These are phyloP conservation scores for Lolium perenne DNA, from an alignment of 176 grass and related monocot genomes.

Conservation along the genomic window DNA sequence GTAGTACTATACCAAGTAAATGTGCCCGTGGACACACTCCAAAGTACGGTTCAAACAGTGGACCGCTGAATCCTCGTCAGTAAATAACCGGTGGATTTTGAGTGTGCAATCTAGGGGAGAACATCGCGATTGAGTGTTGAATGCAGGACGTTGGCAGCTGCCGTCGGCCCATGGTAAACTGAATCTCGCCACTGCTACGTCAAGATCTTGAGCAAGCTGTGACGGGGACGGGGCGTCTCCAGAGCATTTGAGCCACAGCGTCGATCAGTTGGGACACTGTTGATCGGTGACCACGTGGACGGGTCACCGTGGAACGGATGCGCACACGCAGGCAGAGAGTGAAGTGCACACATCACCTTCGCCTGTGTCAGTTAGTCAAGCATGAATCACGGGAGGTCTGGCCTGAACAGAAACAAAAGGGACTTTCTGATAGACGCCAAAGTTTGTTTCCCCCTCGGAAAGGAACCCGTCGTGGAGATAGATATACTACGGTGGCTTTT, in stretches of 20 bases:
- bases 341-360: constrained; percentile 8
- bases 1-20: not conserved
- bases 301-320: constrained; percentile 17
- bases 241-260: constrained; percentile 22
- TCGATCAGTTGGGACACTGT: constrained; percentile 32
- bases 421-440: not conserved
- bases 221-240: constrained; percentile 16
- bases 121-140: constrained; percentile 21
- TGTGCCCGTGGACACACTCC: not conserved
- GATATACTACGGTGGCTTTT: not conserved
- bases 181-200: constrained; percentile 17
- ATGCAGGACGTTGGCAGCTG: constrained; percentile 45
- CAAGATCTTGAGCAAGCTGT: not conserved
- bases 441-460: not conserved
- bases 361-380: constrained; percentile 22
- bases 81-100: constrained; percentile 33
- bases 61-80: constrained; percentile 13
- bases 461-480: not conserved
- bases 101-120: not conserved
- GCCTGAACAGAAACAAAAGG: constrained; percentile 9
- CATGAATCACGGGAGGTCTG: constrained; percentile 43
- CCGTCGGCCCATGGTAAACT: constrained; percentile 31
- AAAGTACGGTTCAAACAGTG: constrained; percentile 45
- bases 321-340: not conserved
- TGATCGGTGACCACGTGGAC: constrained; percentile 28